Evolutionary conservation across 2,329 filamentous ascomycete species (phyloP), one percentile per base, ranked within the genome.

Genomic region (Clarireedia paspali): DNA sequence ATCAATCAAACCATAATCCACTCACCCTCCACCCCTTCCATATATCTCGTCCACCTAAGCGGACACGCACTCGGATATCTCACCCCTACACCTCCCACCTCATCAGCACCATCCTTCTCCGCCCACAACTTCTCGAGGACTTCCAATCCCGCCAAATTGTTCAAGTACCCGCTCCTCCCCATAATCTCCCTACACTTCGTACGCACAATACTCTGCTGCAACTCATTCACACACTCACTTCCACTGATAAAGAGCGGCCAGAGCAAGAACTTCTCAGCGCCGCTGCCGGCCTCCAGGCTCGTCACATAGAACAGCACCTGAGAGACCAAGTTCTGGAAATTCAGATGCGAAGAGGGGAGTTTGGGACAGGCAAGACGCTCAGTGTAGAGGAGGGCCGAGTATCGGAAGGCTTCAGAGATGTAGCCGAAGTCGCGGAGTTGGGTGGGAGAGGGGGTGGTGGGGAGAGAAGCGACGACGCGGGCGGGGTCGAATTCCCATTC

Each of bases 221-320:
- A 76, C 65, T 88, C 83, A 62, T 89, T 87, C 60, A 94, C 86
- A 65, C 90, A 95, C 73, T 96, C 92, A 23, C 89, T 91, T 20
- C 91, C 91, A 1, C 87, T 85, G 52, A 96, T 87, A 69, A 96
- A 96, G 3, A 96, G 79, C 2, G 92, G 91, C 92, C 91, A 96
- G 7, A 96, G 81, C 9, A 96, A 74, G 69, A 95, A 96, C 68
- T 96, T 95, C 55, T 95, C 87, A 39, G 87, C 85, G 48, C 78
- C 80, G 64, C 81, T 84, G 42, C 80, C 87, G 3, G 85, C 79
- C 59, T 89, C 84, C 39, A 96, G 83, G 53, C 85, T 85, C 6
- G 85, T 87, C 56, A 94, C 88, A 72, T 95, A 92, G 71, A 85
- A 88, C 42, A 96, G 80, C 1, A 91, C 88, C 62, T 89, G 85